Evolutionary conservation across 305 asterid genomes (phyloP).

Genomic region (Solanum chacoense): DNA sequence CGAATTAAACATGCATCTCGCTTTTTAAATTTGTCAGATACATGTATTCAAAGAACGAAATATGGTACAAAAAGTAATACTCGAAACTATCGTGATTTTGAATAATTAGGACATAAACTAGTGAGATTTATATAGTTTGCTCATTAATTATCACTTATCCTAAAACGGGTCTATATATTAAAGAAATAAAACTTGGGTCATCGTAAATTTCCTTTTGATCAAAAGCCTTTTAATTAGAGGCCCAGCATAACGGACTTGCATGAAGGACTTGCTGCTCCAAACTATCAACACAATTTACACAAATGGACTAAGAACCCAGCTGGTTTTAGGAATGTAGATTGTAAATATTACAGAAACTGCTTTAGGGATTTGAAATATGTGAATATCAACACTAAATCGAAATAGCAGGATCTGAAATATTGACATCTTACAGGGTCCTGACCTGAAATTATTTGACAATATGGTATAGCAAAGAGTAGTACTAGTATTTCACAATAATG

Average conservation of each 20-base stretch:
- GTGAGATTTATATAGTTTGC: background rate
- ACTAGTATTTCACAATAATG: background rate
- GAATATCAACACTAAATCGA: background rate
- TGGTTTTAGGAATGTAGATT: background rate
- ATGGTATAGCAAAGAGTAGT: background rate
- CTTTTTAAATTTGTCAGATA: too few species aligned
- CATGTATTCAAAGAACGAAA: background rate
- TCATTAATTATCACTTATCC: background rate
- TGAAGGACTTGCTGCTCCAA: background rate
- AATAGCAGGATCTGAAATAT: background rate
- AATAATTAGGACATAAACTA: background rate
- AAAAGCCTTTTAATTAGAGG: background rate
- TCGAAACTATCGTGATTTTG: accelerated
- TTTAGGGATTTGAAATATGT: background rate
- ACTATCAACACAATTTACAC: background rate
- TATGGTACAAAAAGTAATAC: background rate
- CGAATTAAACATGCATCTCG: too few species aligned
- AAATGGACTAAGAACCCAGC: background rate
- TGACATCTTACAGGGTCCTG: background rate
- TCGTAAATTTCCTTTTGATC: background rate
- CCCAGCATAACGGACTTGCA: background rate
- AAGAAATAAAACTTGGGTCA: background rate
- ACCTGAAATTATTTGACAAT: background rate
- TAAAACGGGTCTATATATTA: background rate
- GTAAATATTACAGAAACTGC: background rate